Evolutionary conservation across 2,329 filamentous ascomycete species (phyloP), one percentile per base, ranked within the genome.

Genomic region (Cladosporium sphaerospermum): DNA sequence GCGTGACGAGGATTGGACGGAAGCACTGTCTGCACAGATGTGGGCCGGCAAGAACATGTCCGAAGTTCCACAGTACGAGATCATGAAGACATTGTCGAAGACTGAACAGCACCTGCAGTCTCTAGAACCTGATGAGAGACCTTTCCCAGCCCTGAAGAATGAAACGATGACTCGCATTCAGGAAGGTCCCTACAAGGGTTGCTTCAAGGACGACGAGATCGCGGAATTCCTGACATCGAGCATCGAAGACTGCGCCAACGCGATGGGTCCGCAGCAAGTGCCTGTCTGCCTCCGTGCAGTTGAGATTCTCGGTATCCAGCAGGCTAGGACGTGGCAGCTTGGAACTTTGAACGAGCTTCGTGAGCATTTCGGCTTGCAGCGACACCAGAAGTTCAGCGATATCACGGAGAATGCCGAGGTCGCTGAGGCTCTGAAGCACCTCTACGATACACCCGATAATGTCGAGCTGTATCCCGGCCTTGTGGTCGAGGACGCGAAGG

Each of bases 401-500:
- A 81, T 86, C 62, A 84, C 79, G 58, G 68, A 73, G 1, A 73
- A 85, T 57, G 70, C 72, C 2, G 74, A 80, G n/a, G 77, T 85
- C 31, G 75, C 77, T 1, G 70, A 76, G 28, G 70, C 75, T 7
- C 73, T 86, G 3, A 76, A 79, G 55, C 74, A 79, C 58, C 69
- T 86, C 10, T 86, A 86, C 66, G 75, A 78, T 18, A 75, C 83
- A 45, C 82, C 82, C 7, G 83, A 86, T 58, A 79, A 78, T 64
- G 81, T 88, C 10, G 85, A 88, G 62, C 72, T 88, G 5, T 88
- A 88, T 61, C 84, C 84, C 0, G 85, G 85, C 9, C 69, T 88
- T 1, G 78, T 86, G 56, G 71, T 79, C n/a, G 81, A 84, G 62
- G 75, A 81, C 49, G 70, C 73, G 31, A 82, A 83, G 62, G 71